Percentiles rank a stretch among this genome's conserved stretches.
Conservation (phyloP, 768 basidiomycete species). For the Daedaleopsis sinensis region DNA sequence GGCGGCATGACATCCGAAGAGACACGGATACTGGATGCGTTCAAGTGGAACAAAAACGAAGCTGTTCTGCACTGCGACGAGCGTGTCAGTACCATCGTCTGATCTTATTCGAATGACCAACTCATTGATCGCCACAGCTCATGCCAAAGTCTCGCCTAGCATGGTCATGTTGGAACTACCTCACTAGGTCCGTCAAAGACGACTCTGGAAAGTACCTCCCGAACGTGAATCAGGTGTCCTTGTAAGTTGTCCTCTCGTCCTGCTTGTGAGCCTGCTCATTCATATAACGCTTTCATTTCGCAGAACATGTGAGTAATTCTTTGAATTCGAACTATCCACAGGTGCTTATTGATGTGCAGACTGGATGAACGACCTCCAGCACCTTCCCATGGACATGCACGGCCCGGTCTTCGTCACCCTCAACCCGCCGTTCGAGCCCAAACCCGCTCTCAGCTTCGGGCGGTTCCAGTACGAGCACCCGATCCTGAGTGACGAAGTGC, state of each 20-base stretch:
- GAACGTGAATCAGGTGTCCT: constrained; percentile 60
- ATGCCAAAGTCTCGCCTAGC: constrained; percentile 65
- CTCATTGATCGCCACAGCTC: constrained; percentile 41
- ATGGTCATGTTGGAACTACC: constrained; percentile 83
- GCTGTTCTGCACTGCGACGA: constrained; percentile 69
- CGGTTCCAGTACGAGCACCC: constrained; percentile 71
- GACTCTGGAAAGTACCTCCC: constrained; percentile 40
- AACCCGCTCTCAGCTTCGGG: constrained; percentile 38
- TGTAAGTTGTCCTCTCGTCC: constrained; percentile 41
- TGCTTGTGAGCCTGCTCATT: constrained; percentile 4
- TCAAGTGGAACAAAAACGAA: constrained; percentile 71
- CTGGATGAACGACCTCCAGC: constrained; percentile 78
- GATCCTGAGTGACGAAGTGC: constrained; percentile 56
- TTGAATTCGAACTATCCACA: background rate
- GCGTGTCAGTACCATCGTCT: constrained; percentile 42
- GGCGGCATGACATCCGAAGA: constrained; percentile 54
- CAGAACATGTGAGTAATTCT: constrained; percentile 6
- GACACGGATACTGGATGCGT: constrained; percentile 54
- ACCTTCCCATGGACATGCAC: constrained; percentile 53
- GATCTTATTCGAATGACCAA: background rate
- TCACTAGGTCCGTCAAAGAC: constrained; percentile 52
- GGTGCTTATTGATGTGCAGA: constrained; percentile 40
- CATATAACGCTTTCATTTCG: background rate
- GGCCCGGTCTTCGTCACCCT: constrained; percentile 74
- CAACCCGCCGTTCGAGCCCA: constrained; percentile 68